These are phyloP conservation scores for Erysiphe pulchra DNA, from an alignment of 2,329 filamentous ascomycete genomes.

Conservation along the genomic window DNA sequence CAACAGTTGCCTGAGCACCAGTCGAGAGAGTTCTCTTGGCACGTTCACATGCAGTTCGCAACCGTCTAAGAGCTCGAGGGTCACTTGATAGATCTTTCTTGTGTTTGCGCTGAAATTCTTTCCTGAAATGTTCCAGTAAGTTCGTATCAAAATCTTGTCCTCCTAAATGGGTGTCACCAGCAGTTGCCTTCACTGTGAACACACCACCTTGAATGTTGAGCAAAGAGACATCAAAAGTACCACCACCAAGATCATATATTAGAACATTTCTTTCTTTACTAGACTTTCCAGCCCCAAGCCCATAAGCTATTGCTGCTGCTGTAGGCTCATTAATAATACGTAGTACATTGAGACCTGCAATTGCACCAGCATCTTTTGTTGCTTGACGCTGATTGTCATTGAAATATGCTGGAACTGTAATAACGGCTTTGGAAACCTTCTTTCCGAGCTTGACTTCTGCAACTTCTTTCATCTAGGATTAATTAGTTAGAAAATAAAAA, in stretches of 20 bases:
- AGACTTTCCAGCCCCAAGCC: constrained; percentile 82
- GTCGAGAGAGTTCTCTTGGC: constrained; percentile 97
- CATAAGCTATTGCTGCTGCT: constrained; percentile 92
- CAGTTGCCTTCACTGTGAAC: constrained; percentile 96
- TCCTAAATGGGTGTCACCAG: constrained; percentile 91
- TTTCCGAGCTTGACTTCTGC: constrained; percentile 95
- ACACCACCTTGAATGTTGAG: constrained; percentile 98
- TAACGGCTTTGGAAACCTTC: constrained; percentile 97
- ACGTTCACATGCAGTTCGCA: constrained; percentile 95
- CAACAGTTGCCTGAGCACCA: constrained; percentile 88
- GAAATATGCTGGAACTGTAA: constrained; percentile 98
- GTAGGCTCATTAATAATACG: constrained; percentile 99
- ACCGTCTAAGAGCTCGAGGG: constrained; percentile 77
- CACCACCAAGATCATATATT: constrained; percentile 99
- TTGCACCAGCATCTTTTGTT: constrained; percentile 97
- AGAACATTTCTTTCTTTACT: constrained; percentile 97
- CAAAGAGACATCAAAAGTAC: constrained; percentile 99
- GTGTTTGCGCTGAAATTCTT: constrained; percentile 66
- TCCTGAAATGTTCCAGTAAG: constrained; percentile 88
- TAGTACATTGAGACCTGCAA: constrained; percentile 90
- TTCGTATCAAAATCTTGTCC: constrained; percentile 93
- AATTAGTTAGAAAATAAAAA: background rate
- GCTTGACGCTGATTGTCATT: constrained; percentile 99
- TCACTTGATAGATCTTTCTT: constrained; percentile 40
- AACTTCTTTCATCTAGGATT: constrained; percentile 83